Conservation (phyloP, 768 basidiomycete genomes). For the Mycena kentingensis region DNA sequence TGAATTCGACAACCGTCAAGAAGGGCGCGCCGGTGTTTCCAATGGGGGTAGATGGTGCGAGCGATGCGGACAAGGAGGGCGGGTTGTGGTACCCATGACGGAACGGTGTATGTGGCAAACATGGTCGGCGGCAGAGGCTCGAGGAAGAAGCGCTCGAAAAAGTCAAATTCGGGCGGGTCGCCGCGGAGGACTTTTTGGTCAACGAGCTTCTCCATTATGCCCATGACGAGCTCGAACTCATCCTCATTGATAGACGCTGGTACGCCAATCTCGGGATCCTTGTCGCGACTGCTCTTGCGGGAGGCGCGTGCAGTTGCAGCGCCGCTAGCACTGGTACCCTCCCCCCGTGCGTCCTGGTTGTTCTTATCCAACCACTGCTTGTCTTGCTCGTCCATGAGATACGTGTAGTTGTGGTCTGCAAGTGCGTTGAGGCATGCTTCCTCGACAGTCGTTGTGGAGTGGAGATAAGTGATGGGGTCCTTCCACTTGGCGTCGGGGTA, state of each 20-base stretch:
- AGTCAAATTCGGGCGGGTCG: constrained; percentile 71
- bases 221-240: constrained; percentile 95
- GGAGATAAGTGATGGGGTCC: constrained; percentile 77
- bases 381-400: constrained; percentile 96
- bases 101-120: constrained; percentile 70
- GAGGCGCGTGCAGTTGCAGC: constrained; percentile 55
- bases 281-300: constrained; percentile 81
- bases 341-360: constrained; percentile 82
- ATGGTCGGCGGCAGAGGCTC: constrained; percentile 54
- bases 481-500: constrained; percentile 73
- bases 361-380: constrained; percentile 92
- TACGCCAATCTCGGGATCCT: constrained; percentile 71
- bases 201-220: constrained; percentile 87
- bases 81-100: constrained; percentile 69
- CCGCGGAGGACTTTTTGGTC: constrained; percentile 77
- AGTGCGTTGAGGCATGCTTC: constrained; percentile 65
- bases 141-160: constrained; percentile 70
- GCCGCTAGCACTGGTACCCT: constrained; percentile 80
- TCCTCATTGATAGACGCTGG: constrained; percentile 80
- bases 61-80: constrained; percentile 67
- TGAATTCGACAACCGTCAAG: constrained; percentile 84
- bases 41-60: constrained; percentile 79
- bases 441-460: constrained; percentile 85
- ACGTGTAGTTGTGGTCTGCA: constrained; percentile 69
- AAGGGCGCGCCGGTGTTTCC: constrained; percentile 82